Evolutionary conservation across 2,329 filamentous ascomycete species (phyloP).

Genomic region (Colletotrichum kahawae): DNA sequence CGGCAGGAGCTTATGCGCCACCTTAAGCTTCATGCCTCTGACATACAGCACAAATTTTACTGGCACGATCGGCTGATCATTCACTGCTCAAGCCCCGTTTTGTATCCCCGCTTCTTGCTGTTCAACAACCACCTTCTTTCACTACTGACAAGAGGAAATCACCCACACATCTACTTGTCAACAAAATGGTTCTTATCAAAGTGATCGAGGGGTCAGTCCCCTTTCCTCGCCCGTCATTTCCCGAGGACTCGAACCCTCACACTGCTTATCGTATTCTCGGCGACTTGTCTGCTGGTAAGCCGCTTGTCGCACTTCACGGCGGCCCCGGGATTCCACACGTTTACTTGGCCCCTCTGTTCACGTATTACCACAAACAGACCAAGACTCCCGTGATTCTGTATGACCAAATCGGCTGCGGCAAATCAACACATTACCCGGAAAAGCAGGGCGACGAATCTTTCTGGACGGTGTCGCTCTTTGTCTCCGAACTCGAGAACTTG

Average conservation of each 20-base stretch:
- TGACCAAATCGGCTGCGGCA: conserved; percentile 57
- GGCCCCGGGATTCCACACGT: neutral
- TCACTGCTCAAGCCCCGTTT: neutral
- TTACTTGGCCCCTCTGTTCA: neutral
- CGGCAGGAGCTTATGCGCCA: neutral
- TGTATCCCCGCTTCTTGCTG: neutral
- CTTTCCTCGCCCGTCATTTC: neutral
- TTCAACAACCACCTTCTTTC: neutral
- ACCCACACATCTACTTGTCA: neutral
- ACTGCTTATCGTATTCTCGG: neutral
- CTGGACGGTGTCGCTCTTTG: conserved; percentile 53
- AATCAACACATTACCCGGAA: conserved; percentile 51
- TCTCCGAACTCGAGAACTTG: conserved; percentile 54
- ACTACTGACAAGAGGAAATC: neutral
- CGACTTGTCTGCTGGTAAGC: neutral
- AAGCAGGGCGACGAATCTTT: conserved; percentile 44
- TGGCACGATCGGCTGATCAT: neutral
- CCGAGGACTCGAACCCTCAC: neutral
- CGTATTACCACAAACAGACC: neutral
- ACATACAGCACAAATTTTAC: neutral
- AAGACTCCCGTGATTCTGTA: conserved; percentile 53
- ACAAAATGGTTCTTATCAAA: neutral
- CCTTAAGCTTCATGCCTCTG: neutral
- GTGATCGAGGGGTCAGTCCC: neutral
- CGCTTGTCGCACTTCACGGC: neutral